Conservation (phyloP, 2,329 filamentous ascomycete species). For the Fragosphaeria purpurea region DNA sequence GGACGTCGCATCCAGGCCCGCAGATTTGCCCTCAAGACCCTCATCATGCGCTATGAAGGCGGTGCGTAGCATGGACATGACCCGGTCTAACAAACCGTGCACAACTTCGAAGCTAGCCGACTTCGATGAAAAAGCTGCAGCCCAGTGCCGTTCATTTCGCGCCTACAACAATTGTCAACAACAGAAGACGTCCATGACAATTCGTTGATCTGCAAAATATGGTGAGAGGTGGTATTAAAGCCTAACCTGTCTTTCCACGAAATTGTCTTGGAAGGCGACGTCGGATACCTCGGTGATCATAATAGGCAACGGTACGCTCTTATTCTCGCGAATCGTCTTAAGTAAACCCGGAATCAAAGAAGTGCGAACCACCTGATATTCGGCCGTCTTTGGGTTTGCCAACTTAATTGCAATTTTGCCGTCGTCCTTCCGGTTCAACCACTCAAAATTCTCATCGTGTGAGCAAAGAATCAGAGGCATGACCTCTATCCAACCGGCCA, state of each 20-base stretch:
- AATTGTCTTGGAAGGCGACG: constrained; percentile 81
- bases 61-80: constrained; percentile 84
- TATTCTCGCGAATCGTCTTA: constrained; percentile 92
- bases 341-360: constrained; percentile 76
- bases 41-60: constrained; percentile 71
- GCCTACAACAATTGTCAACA: constrained; percentile 27
- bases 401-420: constrained; percentile 73
- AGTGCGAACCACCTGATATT: constrained; percentile 89
- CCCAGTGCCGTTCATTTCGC: constrained; percentile 89
- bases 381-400: constrained; percentile 83
- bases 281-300: constrained; percentile 89
- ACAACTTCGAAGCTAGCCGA: constrained; percentile 91
- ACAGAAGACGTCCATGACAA: no score
- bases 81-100: constrained; percentile 82
- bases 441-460: constrained; percentile 95
- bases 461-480: constrained; percentile 95
- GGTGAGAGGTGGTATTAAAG: background rate
- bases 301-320: constrained; percentile 76
- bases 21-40: constrained; percentile 40
- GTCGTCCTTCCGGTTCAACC: constrained; percentile 84
- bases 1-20: constrained; percentile 40
- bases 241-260: constrained; percentile 54
- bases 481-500: constrained; percentile 93
- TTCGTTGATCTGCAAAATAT: no score
- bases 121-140: constrained; percentile 93